Base-by-base conservation (phyloP, 202 grass and related monocot species). In the Cymbopogon flexuosus region DNA sequence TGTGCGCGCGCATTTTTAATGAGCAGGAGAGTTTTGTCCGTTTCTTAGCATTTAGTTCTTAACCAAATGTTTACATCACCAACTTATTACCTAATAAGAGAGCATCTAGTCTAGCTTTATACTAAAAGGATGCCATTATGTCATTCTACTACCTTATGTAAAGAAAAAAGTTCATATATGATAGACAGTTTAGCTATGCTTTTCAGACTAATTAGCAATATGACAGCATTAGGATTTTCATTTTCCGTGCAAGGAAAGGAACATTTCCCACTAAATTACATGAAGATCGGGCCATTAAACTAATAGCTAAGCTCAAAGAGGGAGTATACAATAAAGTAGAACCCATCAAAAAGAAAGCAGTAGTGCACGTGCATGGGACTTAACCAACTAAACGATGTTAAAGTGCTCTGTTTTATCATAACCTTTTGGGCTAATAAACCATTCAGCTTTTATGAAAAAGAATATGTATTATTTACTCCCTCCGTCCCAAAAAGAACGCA, bases 291-390 rank as follows among this genome's bases (percentile, higher is more conserved):
- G 27, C 27, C 27, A 27, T 27, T 27, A 27, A 84, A 79, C 10
- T n/a, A 63, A 66, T 62, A 76, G 69, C 31, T 75, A 24, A 75
- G 37, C 68, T 27, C 8, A 5, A 75, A 61, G 3, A 1, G 62
- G 62, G 5, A 62, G 11, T 54, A n/a, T 54, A n/a, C 49, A 60
- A 47, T 79, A 79, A 63, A 79, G 42, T 5, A 70, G 29, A 62
- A 22, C 46, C 46, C 46, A 49, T 49, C 0, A 49, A 42, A 34
- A 61, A 67, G 49, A 23, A 23, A 24, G n/a, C 16, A n/a, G 49
- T 51, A 18, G 6, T n/a, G 16, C 49, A 36, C 33, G 54, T 22
- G 54, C 54, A 10, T 21, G n/a, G 22, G 45, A 2, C 8, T 41
- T 11, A 9, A 18, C 49, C 49, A 54, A 19, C 49, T 54, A 54